Percentiles rank a stretch among this genome's conserved stretches.
Evolutionary conservation across 164 flowering plant genomes (phyloP).

Genomic region (Cinnamomum micranthum): DNA sequence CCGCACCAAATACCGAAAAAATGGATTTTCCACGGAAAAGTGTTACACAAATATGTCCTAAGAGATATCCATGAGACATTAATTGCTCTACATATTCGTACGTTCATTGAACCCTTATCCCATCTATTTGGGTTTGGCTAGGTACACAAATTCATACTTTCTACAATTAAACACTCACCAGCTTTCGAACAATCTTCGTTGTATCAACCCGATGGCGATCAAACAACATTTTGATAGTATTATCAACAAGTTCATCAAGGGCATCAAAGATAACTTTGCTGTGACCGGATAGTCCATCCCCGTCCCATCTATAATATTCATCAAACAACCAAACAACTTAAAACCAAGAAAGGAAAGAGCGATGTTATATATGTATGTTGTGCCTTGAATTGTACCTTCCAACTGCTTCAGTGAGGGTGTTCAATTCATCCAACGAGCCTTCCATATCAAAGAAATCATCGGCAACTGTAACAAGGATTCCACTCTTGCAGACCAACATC

Average conservation of each 20-base stretch:
- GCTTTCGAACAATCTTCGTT: background rate
- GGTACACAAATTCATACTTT: too few relatives aligned
- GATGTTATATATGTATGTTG: background rate
- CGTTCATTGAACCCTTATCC: too few relatives aligned
- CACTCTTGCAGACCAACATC: background rate
- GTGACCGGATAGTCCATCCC: background rate
- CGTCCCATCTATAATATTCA: conserved; percentile 1
- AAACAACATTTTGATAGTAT: background rate
- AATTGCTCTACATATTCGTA: too few relatives aligned
- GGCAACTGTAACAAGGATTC: conserved; percentile 3
- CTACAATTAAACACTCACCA: background rate
- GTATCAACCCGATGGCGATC: background rate
- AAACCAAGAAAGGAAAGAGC: background rate
- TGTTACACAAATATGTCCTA: too few relatives aligned
- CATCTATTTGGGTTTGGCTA: too few relatives aligned
- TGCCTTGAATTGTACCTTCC: background rate
- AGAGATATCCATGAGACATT: too few relatives aligned
- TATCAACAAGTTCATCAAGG: background rate
- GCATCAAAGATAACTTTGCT: conserved; percentile 6
- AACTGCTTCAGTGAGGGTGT: background rate
- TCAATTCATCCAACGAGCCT: background rate
- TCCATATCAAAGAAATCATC: conserved; percentile 12
- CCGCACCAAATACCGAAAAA: too few relatives aligned
- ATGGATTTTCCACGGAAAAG: too few relatives aligned
- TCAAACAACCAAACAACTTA: too few relatives aligned